These are phyloP conservation scores for Suhomyces sp. DNA, from an alignment of 805 yeast species.

Conservation along the genomic window DNA sequence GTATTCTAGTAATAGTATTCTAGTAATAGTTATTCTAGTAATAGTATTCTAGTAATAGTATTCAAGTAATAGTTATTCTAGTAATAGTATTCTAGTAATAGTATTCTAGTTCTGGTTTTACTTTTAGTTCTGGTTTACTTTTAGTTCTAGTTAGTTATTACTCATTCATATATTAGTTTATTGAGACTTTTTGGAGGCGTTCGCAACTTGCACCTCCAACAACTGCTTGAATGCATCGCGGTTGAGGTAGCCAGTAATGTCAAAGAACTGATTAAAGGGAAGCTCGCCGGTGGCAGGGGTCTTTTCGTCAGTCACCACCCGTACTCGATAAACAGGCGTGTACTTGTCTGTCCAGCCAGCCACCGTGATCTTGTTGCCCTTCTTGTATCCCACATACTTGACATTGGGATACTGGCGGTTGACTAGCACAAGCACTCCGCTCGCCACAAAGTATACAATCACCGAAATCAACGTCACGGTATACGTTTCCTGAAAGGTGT, in stretches of 20 bases:
- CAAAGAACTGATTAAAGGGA: constrained; percentile 43
- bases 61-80: too few relatives aligned
- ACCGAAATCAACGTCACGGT: constrained; percentile 34
- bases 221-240: constrained; percentile 27
- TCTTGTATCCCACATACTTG: constrained; percentile 43
- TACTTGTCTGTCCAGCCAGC: constrained; percentile 41
- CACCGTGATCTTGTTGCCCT: constrained; percentile 35
- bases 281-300: constrained; percentile 16
- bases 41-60: too few relatives aligned
- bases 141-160: too few relatives aligned
- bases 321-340: constrained; percentile 45
- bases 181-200: constrained; percentile 10
- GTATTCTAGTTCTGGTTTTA: too few relatives aligned
- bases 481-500: constrained; percentile 40
- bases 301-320: constrained; percentile 26
- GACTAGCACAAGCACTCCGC: constrained; percentile 31
- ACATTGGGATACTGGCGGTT: constrained; percentile 40
- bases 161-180: neutral
- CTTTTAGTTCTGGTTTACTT: too few relatives aligned
- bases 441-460: constrained; percentile 34
- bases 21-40: too few relatives aligned
- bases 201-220: constrained; percentile 19
- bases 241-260: constrained; percentile 44
- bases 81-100: too few relatives aligned
- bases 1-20: too few relatives aligned